Percentiles rank a stretch among this genome's conserved stretches.
phyloP scores from a whole-genome alignment of 2,329 filamentous ascomycete species.

The Xylaria sp. region DNA sequence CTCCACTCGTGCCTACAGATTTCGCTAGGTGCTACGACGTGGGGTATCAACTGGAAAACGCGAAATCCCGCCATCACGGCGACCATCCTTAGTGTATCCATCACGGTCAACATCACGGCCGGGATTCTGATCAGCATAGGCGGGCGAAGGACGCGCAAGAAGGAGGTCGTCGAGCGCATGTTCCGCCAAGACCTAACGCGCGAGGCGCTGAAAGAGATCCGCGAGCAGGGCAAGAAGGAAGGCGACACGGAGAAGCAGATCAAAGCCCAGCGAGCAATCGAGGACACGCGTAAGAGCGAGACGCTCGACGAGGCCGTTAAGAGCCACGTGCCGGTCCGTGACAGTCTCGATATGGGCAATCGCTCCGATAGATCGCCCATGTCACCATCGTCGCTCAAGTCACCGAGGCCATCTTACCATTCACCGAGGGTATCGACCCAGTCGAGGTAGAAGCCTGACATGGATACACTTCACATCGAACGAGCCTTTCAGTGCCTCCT shows the following conservation, averaged over 20 bases:
- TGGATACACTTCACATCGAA: not conserved
- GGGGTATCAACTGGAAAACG: slow-evolving; percentile 77
- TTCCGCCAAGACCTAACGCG: slow-evolving; percentile 79
- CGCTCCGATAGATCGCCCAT: slow-evolving; percentile 9
- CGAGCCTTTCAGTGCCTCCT: not conserved
- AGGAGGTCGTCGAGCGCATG: slow-evolving; percentile 83
- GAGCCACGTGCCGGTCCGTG: slow-evolving; percentile 37
- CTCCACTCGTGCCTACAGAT: slow-evolving; percentile 84
- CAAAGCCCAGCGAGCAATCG: slow-evolving; percentile 45
- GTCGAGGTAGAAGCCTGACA: not conserved
- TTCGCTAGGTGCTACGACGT: slow-evolving; percentile 80
- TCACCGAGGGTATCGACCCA: slow-evolving; percentile 9
- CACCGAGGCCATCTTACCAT: not conserved
- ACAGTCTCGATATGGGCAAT: slow-evolving; percentile 30
- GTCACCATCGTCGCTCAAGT: slow-evolving; percentile 14
- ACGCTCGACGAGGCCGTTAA: slow-evolving; percentile 42
- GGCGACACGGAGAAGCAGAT: slow-evolving; percentile 46
- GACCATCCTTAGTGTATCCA: slow-evolving; percentile 81
- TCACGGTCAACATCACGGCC: slow-evolving; percentile 80
- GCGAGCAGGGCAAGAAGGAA: slow-evolving; percentile 59
- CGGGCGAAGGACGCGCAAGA: slow-evolving; percentile 82
- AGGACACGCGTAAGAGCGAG: slow-evolving; percentile 44
- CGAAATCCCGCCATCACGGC: slow-evolving; percentile 80
- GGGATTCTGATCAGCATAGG: slow-evolving; percentile 82
- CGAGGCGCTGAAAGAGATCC: slow-evolving; percentile 60